Percentiles rank a stretch among this genome's conserved stretches.
Evolutionary conservation across 148 eudicot genomes (phyloP).

Genomic region (Cornus kousa): DNA sequence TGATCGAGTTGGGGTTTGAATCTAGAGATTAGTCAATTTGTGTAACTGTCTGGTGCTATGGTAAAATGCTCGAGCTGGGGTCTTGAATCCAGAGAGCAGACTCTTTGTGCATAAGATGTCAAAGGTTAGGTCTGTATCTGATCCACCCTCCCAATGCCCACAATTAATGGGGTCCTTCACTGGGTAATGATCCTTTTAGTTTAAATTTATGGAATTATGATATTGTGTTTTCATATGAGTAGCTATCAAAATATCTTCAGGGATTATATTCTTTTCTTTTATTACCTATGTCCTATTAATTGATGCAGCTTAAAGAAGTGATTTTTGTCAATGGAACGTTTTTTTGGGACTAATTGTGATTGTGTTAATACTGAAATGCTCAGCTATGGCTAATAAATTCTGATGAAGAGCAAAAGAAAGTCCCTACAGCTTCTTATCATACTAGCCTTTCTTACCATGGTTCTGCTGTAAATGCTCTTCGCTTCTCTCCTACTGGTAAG

Average conservation of each 20-base stretch:
- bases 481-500: slow-evolving; percentile 88
- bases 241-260: not conserved
- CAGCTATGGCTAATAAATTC: slow-evolving; percentile 81
- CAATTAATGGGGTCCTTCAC: too few relatives aligned
- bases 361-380: slow-evolving; percentile 12
- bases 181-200: not conserved
- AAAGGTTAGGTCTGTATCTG: too few relatives aligned
- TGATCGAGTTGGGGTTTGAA: not conserved
- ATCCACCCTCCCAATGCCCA: too few relatives aligned
- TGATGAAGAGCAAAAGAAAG: slow-evolving; percentile 52
- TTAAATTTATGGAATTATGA: not conserved
- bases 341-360: slow-evolving; percentile 8
- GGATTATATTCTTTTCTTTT: not conserved
- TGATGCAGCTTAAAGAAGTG: not conserved
- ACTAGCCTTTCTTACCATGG: slow-evolving; percentile 87
- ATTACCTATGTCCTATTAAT: not conserved
- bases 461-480: slow-evolving; percentile 85
- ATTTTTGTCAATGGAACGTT: not conserved
- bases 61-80: not conserved
- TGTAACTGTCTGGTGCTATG: too few relatives aligned
- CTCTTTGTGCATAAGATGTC: too few relatives aligned
- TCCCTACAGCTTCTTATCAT: slow-evolving; percentile 67
- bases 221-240: not conserved
- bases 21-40: too few relatives aligned
- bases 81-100: too few relatives aligned